Evolutionary conservation across 495 filamentous ascomycete genomes (phyloP).

Genomic region (Aspergillus sclerotiicarbonarius): DNA sequence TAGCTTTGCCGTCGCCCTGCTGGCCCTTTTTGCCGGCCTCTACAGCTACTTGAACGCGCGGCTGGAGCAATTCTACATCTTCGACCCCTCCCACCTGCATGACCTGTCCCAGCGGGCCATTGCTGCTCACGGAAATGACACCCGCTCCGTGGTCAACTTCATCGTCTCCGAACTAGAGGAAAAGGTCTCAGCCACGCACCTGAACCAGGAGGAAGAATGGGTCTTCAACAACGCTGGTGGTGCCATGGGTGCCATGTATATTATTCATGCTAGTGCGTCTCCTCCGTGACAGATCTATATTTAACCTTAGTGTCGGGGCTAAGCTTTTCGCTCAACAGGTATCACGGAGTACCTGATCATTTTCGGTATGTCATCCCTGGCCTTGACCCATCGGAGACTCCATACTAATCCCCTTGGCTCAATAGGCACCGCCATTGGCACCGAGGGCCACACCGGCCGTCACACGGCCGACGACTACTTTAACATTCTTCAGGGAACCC

Average conservation of each 20-base stretch:
- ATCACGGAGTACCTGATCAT: conserved; percentile 81
- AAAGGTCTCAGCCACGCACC: conserved; percentile 37
- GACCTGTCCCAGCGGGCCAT: conserved; percentile 65
- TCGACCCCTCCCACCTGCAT: conserved; percentile 64
- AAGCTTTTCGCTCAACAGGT: conserved; percentile 20
- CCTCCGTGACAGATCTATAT: conserved; percentile 5
- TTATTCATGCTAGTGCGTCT: conserved; percentile 72
- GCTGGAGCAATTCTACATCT: conserved; percentile 75
- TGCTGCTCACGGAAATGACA: conserved; percentile 68
- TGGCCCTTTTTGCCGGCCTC: conserved; percentile 58
- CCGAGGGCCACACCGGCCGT: conserved; percentile 81
- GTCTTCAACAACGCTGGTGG: conserved; percentile 70
- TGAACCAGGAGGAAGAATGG: conserved; percentile 48
- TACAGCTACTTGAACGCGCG: conserved; percentile 64
- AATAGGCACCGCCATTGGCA: conserved; percentile 74
- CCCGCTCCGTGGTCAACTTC: conserved; percentile 61
- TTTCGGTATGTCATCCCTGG: conserved; percentile 52
- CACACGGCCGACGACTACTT: conserved; percentile 93
- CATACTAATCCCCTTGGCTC: neutral
- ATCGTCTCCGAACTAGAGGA: conserved; percentile 50
- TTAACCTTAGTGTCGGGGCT: neutral
- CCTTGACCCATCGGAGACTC: neutral
- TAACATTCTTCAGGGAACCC: conserved; percentile 75
- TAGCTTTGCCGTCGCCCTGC: conserved; percentile 57
- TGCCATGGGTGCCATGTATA: conserved; percentile 88